phyloP scores from a whole-genome alignment of 2,329 filamentous ascomycete genomes.

The Xylaria sp. region DNA sequence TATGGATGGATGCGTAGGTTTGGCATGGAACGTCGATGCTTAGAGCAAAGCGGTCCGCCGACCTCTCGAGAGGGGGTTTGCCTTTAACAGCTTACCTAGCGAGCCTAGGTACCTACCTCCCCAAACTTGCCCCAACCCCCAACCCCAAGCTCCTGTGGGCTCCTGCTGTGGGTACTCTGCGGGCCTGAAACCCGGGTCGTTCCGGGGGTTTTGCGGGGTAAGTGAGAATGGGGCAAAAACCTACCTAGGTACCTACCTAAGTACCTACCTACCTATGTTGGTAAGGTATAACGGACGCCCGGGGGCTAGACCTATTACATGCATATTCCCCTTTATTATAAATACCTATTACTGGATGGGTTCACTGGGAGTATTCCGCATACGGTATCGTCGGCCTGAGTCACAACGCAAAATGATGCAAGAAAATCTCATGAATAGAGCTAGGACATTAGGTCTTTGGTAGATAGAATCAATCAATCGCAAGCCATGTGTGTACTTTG shows the following conservation, averaged over 20 bases:
- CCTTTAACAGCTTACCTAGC: neutral
- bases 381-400: conserved; percentile 18
- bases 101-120: too few relatives aligned
- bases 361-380: neutral
- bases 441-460: neutral
- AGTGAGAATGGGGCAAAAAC: neutral
- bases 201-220: conserved; percentile 38
- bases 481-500: neutral
- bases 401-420: conserved; percentile 6
- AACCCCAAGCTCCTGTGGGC: conserved; percentile 18
- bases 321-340: conserved; percentile 8
- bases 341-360: neutral
- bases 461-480: neutral
- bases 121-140: neutral
- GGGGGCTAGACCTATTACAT: too few relatives aligned
- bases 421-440: neutral
- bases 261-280: too few relatives aligned
- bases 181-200: conserved; percentile 29
- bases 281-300: too few relatives aligned
- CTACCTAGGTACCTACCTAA: neutral
- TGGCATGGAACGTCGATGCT: neutral
- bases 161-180: neutral
- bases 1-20: neutral
- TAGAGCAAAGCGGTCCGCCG: neutral
- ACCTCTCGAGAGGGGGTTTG: neutral